Conservation (phyloP, 768 basidiomycete species). For the Pleurotus citrinopileatus region DNA sequence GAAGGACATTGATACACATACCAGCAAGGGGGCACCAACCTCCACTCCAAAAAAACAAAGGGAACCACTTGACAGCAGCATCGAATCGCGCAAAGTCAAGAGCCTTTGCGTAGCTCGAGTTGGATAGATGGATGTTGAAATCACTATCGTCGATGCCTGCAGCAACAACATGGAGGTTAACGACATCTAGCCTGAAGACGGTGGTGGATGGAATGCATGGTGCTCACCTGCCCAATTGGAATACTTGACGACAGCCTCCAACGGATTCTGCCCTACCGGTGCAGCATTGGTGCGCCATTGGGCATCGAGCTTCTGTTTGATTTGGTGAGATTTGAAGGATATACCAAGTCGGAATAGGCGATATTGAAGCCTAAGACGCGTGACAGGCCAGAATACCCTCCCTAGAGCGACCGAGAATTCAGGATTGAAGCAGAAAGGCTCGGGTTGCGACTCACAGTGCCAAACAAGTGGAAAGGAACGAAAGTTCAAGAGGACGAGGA, state of each 20-base stretch:
- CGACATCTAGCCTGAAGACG: background rate
- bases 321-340: constrained; percentile 32
- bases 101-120: constrained; percentile 77
- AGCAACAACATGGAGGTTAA: background rate
- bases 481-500: constrained; percentile 55
- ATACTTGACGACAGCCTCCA: constrained; percentile 39
- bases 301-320: constrained; percentile 29
- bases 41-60: constrained; percentile 53
- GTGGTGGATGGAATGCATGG: background rate
- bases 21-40: constrained; percentile 63
- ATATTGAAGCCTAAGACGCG: constrained; percentile 30
- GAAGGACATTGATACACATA: too few relatives aligned
- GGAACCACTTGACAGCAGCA: constrained; percentile 46
- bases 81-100: constrained; percentile 50
- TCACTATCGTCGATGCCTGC: constrained; percentile 71
- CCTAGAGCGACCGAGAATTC: constrained; percentile 28
- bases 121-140: constrained; percentile 73
- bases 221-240: constrained; percentile 56
- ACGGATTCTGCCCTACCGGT: constrained; percentile 57
- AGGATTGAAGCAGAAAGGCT: background rate
- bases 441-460: constrained; percentile 74
- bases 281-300: constrained; percentile 46
- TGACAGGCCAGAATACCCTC: constrained; percentile 50
- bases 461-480: constrained; percentile 65
- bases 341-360: constrained; percentile 30